Evolutionary conservation across 768 basidiomycete species (phyloP).

Genomic region (Tricholoma furcatifolium): DNA sequence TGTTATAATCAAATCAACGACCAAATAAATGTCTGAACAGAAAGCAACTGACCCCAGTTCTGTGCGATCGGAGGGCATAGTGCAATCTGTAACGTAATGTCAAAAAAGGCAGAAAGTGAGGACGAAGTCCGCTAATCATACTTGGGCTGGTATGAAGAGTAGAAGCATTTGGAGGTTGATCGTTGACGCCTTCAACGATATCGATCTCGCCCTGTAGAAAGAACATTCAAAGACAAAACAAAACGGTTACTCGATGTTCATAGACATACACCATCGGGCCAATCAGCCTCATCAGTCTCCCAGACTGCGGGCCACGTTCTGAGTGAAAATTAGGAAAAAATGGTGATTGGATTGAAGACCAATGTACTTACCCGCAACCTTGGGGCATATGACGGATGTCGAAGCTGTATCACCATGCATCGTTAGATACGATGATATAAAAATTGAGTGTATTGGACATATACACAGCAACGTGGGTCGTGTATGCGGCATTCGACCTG

Average conservation of each 20-base stretch:
- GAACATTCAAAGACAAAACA: not conserved
- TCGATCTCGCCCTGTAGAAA: conserved; percentile 33
- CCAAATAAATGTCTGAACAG: not conserved
- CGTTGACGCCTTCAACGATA: conserved; percentile 41
- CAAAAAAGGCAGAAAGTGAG: not conserved
- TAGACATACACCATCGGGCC: conserved; percentile 33
- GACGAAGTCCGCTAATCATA: not conserved
- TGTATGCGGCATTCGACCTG: conserved; percentile 47
- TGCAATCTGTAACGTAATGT: conserved; percentile 32
- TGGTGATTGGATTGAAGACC: too few species aligned
- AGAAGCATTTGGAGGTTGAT: conserved; percentile 33
- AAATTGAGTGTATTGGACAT: not conserved
- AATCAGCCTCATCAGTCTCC: conserved; percentile 35
- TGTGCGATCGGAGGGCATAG: conserved; percentile 35
- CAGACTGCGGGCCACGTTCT: conserved; percentile 43
- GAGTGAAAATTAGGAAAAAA: not conserved
- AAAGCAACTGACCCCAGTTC: conserved; percentile 41
- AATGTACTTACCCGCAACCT: conserved; percentile 41
- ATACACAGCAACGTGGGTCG: conserved; percentile 54
- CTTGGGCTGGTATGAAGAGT: conserved; percentile 36
- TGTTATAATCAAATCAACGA: not conserved
- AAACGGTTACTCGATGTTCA: not conserved
- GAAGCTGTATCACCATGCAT: conserved; percentile 23
- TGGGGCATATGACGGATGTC: conserved; percentile 52
- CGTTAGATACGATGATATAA: not conserved